Percentiles rank a stretch among this genome's conserved stretches.
phyloP scores from a whole-genome alignment of 495 filamentous ascomycete species.

The Talaromyces trachyspermus region DNA sequence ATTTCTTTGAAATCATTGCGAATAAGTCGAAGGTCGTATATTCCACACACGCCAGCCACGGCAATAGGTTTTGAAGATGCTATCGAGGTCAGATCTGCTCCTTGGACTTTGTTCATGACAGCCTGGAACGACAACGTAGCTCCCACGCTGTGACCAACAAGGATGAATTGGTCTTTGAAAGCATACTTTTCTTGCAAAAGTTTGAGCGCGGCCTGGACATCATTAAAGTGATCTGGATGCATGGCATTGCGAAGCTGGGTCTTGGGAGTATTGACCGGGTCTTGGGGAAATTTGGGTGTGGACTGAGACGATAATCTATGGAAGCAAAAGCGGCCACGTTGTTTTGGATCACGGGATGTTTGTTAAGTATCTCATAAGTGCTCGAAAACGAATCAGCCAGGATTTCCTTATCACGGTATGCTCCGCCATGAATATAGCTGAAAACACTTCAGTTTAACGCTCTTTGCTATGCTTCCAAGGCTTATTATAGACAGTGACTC shows the following conservation, averaged over 20 bases:
- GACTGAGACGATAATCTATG: constrained; percentile 73
- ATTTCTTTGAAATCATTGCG: constrained; percentile 39
- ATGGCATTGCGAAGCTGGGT: constrained; percentile 37
- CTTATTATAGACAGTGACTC: no score
- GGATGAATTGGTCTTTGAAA: constrained; percentile 47
- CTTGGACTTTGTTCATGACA: constrained; percentile 37
- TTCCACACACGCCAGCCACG: constrained; percentile 55
- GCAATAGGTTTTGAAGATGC: constrained; percentile 28
- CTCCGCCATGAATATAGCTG: constrained; percentile 82
- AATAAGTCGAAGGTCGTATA: constrained; percentile 57
- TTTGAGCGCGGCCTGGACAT: constrained; percentile 55
- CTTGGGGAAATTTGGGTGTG: constrained; percentile 56
- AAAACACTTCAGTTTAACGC: neutral
- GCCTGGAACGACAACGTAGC: constrained; percentile 66
- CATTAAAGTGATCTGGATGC: constrained; percentile 70
- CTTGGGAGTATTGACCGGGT: constrained; percentile 28
- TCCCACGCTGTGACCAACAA: constrained; percentile 73
- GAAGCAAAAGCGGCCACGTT: constrained; percentile 59
- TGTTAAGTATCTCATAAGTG: constrained; percentile 5
- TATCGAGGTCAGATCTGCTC: constrained; percentile 12
- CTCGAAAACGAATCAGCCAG: constrained; percentile 27
- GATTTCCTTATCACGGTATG: constrained; percentile 70
- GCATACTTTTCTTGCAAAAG: constrained; percentile 52
- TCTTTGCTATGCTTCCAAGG: neutral
- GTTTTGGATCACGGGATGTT: constrained; percentile 3